Conservation (phyloP, 495 filamentous ascomycete genomes). For the Xylaria longipes region DNA sequence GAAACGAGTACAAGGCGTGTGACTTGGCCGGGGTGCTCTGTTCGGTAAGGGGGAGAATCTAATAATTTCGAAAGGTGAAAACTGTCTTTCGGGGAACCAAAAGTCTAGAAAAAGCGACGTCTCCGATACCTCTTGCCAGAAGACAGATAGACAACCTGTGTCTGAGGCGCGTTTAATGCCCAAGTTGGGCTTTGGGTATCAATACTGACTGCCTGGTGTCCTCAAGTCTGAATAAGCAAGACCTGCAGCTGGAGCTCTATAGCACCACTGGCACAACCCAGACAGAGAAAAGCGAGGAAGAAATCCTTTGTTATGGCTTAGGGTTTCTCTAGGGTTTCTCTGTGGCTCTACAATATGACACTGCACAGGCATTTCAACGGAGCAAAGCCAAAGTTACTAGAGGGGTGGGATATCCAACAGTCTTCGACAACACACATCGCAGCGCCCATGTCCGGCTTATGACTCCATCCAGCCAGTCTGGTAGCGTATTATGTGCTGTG, state of each 20-base stretch:
- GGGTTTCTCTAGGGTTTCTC: not conserved
- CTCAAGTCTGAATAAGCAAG: constrained; percentile 19
- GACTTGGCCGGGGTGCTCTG: constrained; percentile 3
- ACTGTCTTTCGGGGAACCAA: constrained; percentile 4
- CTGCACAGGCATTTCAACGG: not conserved
- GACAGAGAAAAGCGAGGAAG: not conserved
- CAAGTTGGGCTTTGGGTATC: constrained; percentile 30
- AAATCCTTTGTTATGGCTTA: not conserved
- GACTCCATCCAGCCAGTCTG: constrained; percentile 1
- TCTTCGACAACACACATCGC: constrained; percentile 9
- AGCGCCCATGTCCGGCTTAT: constrained; percentile 14
- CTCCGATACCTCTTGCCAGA: not conserved
- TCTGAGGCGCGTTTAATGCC: constrained; percentile 23
- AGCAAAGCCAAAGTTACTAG: not conserved
- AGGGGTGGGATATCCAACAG: not conserved
- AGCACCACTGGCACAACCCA: not conserved
- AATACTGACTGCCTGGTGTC: not conserved
- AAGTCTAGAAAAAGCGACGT: constrained; percentile 14
- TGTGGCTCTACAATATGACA: not conserved
- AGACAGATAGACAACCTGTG: not conserved
- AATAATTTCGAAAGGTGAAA: constrained; percentile 16
- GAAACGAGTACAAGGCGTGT: not conserved
- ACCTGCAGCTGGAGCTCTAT: constrained; percentile 5
- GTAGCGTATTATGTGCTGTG: constrained; percentile 7
- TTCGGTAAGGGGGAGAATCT: constrained; percentile 13